phyloP scores from a whole-genome alignment of 129 eudicot species.

The Kitagawia praeruptora region DNA sequence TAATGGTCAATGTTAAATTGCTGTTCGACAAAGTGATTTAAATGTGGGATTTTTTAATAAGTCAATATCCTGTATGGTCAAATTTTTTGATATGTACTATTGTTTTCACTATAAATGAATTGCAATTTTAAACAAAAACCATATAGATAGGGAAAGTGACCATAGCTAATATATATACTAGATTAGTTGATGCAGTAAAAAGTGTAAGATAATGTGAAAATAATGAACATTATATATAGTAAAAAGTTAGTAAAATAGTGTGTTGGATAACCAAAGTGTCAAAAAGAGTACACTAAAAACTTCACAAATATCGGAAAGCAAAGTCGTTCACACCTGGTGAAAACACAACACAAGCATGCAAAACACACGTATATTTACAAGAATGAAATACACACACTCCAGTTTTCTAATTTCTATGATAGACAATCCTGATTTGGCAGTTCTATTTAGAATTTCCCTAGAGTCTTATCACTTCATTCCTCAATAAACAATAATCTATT shows the following conservation, averaged over 20 bases:
- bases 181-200: too few species aligned
- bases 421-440: constrained; percentile 1
- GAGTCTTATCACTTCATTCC: not conserved
- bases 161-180: too few species aligned
- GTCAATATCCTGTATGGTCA: constrained; percentile 9
- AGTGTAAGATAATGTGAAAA: too few species aligned
- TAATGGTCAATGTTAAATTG: too few species aligned
- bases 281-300: not conserved
- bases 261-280: not conserved
- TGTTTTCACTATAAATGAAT: too few species aligned
- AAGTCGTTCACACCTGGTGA: not conserved
- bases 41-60: constrained; percentile 8
- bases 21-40: constrained; percentile 40
- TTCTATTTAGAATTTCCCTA: not conserved
- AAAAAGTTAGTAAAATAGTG: too few species aligned
- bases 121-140: too few species aligned
- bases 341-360: constrained; percentile 5
- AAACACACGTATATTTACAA: constrained; percentile 3
- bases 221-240: too few species aligned
- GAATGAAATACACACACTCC: not conserved
- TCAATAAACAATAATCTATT: not conserved
- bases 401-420: not conserved
- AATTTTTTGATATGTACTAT: too few species aligned
- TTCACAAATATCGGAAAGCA: not conserved
- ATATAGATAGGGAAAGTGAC: too few species aligned